Conservation (phyloP, 1,139 yeast genomes). For the Suhomyces bokatorum region DNA sequence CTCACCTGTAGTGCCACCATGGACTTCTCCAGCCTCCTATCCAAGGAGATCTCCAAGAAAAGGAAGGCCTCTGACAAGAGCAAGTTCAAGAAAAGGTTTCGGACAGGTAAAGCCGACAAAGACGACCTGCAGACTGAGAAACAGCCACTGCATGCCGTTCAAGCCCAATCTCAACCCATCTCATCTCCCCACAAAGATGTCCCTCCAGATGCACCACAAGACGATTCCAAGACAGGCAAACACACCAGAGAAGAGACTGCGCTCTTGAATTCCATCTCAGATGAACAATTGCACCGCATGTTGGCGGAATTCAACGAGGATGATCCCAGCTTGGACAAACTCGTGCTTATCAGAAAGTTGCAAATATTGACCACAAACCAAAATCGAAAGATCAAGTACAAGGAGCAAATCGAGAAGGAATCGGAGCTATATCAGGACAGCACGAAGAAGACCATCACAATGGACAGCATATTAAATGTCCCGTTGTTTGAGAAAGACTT, state of each 20-base stretch:
- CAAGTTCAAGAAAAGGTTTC: conserved; percentile 2
- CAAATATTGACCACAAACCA: conserved; percentile 20
- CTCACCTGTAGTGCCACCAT: no score
- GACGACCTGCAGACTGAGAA: not conserved
- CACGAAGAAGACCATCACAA: conserved; percentile 20
- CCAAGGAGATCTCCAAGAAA: conserved; percentile 38
- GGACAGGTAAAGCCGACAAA: not conserved
- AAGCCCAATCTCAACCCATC: not conserved
- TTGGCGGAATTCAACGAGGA: conserved; percentile 22
- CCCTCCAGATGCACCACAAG: not conserved
- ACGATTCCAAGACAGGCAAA: not conserved
- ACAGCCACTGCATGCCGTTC: not conserved
- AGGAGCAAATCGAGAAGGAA: conserved; percentile 22
- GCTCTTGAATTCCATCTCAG: conserved; percentile 20
- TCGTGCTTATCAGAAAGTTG: conserved; percentile 30
- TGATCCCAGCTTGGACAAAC: conserved; percentile 22
- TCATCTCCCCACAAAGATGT: not conserved
- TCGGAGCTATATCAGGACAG: conserved; percentile 23
- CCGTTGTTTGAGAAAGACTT: conserved; percentile 28
- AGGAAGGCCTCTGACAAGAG: conserved; percentile 13
- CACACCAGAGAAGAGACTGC: conserved; percentile 12
- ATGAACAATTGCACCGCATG: conserved; percentile 23
- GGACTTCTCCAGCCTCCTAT: conserved; percentile 37
- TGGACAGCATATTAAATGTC: conserved; percentile 37
- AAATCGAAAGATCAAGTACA: conserved; percentile 19